phyloP scores from a whole-genome alignment of 208 protist genomes.

The Trypanosoma avium region DNA sequence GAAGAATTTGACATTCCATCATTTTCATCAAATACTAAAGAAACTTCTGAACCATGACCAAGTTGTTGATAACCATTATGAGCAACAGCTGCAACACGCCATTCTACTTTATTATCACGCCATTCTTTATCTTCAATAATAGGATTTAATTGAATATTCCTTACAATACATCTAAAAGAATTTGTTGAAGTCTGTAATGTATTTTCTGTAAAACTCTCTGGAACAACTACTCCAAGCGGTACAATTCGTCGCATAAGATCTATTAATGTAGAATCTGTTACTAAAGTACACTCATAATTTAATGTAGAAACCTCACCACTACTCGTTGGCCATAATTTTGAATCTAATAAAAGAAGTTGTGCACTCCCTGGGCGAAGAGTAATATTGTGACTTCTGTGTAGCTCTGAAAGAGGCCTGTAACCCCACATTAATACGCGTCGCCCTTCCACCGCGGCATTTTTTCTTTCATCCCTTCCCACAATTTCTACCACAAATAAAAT shows the following conservation, averaged over 20 bases:
- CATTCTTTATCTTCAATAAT: conserved; percentile 44
- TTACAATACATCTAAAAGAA: conserved; percentile 62
- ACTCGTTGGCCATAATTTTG: conserved; percentile 48
- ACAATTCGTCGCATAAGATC: conserved; percentile 70
- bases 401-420: conserved; percentile 32
- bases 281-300: conserved; percentile 27
- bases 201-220: conserved; percentile 69
- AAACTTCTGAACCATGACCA: conserved; percentile 68
- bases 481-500: conserved; percentile 74
- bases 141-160: conserved; percentile 48
- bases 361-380: conserved; percentile 62
- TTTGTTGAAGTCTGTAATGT: conserved; percentile 35
- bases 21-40: conserved; percentile 39
- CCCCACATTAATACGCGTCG: conserved; percentile 69
- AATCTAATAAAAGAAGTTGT: conserved; percentile 66
- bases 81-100: conserved; percentile 78
- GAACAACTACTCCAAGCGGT: conserved; percentile 74
- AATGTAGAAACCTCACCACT: conserved; percentile 30
- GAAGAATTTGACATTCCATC: neutral
- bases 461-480: conserved; percentile 30
- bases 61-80: conserved; percentile 90
- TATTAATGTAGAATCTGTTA: conserved; percentile 40
- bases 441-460: conserved; percentile 30
- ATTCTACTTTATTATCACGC: conserved; percentile 48
- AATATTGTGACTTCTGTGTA: conserved; percentile 18